Evolutionary conservation across 371 early-diverging fungal genomes (phyloP).

Genomic region (Mortierella sp.): DNA sequence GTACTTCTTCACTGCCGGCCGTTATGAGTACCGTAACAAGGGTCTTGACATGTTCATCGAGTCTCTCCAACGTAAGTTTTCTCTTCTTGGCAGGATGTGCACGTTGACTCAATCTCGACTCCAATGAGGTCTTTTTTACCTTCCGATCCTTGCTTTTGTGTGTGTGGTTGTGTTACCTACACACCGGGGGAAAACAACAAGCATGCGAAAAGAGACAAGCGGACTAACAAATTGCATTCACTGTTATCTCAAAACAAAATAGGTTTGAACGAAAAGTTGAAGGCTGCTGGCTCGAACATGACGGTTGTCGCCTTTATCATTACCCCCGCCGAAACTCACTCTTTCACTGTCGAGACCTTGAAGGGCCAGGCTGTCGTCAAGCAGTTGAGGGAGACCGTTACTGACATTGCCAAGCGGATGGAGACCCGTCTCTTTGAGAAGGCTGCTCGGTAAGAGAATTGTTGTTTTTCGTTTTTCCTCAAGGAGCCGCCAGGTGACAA

Average conservation of each 20-base stretch:
- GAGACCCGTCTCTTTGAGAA: slow-evolving; percentile 91
- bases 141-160: background rate
- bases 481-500: too few species aligned
- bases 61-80: slow-evolving; percentile 83
- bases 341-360: slow-evolving; percentile 96
- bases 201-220: background rate
- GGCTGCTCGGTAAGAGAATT: slow-evolving; percentile 72
- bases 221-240: background rate
- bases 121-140: background rate
- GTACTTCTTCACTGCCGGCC: slow-evolving; percentile 97
- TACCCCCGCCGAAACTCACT: slow-evolving; percentile 91
- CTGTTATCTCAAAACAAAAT: background rate
- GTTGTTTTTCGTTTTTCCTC: background rate
- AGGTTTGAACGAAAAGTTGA: slow-evolving; percentile 90
- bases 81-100: background rate
- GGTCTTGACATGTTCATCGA: slow-evolving; percentile 98
- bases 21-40: slow-evolving; percentile 97
- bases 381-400: slow-evolving; percentile 92
- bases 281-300: slow-evolving; percentile 82
- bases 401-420: slow-evolving; percentile 85
- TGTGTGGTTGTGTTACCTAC: slow-evolving; percentile 3
- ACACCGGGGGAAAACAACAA: background rate
- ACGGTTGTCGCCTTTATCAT: slow-evolving; percentile 97
- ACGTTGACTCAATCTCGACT: background rate
- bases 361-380: slow-evolving; percentile 97